Evolutionary conservation across 2,329 filamentous ascomycete genomes (phyloP).

Genomic region (Colletotrichum sp.): DNA sequence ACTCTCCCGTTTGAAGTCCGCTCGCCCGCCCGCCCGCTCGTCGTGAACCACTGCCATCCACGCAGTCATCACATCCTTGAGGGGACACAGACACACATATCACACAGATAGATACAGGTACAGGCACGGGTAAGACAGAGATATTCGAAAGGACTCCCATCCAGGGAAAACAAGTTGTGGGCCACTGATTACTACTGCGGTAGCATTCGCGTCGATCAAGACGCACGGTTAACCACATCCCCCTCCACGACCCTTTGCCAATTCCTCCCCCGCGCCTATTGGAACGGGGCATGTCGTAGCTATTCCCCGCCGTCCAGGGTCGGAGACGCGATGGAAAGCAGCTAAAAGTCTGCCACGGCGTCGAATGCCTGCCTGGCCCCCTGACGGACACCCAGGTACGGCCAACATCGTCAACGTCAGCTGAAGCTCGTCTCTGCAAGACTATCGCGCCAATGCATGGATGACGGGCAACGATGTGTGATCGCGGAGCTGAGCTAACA

Average conservation of each 20-base stretch:
- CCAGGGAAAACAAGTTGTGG: neutral
- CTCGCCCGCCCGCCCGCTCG: neutral
- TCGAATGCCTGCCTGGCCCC: neutral
- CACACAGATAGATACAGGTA: neutral
- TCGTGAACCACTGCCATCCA: neutral
- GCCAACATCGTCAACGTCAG: neutral
- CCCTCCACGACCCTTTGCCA: neutral
- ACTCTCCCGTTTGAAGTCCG: neutral
- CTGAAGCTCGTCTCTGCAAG: neutral
- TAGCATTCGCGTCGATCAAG: constrained; percentile 4
- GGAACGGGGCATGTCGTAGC: neutral
- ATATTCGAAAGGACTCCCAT: neutral
- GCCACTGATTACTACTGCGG: neutral
- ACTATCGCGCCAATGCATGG: neutral
- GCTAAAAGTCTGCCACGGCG: neutral
- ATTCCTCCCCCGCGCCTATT: neutral
- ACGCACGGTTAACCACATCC: constrained; percentile 1
- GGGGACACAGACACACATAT: neutral
- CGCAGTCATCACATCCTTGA: neutral
- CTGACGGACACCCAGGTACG: neutral
- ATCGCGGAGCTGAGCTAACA: neutral
- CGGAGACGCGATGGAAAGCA: neutral
- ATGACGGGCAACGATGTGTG: neutral
- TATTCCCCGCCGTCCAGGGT: constrained; percentile 4
- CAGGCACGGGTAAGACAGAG: neutral